Percentiles rank a stretch among this genome's conserved stretches.
phyloP scores from a whole-genome alignment of 257 asterid genomes.

The Ligustrum vulgare region DNA sequence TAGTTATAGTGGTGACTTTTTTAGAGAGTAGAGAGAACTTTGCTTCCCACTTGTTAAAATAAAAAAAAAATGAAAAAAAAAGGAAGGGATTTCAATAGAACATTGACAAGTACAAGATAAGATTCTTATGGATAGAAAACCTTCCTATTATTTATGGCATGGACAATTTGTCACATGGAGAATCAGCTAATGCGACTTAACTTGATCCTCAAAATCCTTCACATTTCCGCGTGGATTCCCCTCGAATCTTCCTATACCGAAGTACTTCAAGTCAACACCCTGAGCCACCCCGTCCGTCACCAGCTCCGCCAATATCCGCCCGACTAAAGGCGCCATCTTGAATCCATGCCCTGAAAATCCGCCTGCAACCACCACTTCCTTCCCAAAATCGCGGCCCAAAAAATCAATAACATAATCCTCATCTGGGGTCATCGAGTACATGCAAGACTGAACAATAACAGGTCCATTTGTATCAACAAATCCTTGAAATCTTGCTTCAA shows the following conservation, averaged over 20 bases:
- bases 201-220: not conserved
- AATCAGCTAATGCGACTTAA: not conserved
- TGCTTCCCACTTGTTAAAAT: constrained; percentile 3
- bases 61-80: no score
- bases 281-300: constrained; percentile 41
- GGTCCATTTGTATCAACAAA: constrained; percentile 48
- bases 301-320: constrained; percentile 68
- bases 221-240: not conserved
- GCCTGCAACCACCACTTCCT: constrained; percentile 69
- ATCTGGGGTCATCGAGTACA: constrained; percentile 95
- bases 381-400: constrained; percentile 72
- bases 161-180: not conserved
- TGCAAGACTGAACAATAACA: constrained; percentile 65
- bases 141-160: not conserved
- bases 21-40: no score
- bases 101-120: not conserved
- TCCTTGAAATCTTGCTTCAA: constrained; percentile 47
- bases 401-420: constrained; percentile 85
- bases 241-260: not conserved
- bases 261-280: constrained; percentile 45
- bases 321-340: constrained; percentile 91
- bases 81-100: not conserved
- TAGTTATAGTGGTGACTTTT: no score
- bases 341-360: constrained; percentile 97
- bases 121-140: not conserved